Conservation (phyloP, 2,329 filamentous ascomycete species). For the Aspergillus nomiae region DNA sequence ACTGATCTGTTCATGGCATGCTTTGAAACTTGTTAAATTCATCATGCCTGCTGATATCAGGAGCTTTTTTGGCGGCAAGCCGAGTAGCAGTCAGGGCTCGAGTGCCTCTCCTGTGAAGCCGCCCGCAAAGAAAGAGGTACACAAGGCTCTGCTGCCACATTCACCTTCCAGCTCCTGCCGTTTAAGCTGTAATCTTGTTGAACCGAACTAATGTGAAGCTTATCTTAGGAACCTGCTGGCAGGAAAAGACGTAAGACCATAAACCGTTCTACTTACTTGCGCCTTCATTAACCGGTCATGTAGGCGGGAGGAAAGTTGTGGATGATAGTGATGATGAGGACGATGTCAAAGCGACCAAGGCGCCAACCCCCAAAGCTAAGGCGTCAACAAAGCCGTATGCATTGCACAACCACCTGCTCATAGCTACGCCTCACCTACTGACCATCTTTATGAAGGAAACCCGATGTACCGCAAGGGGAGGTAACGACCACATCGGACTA, state of each 20-base stretch:
- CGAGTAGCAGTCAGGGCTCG: slow-evolving; percentile 53
- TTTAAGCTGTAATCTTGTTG: neutral
- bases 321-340: slow-evolving; percentile 83
- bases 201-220: neutral
- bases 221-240: slow-evolving; percentile 15
- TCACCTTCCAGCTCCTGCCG: neutral
- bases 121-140: slow-evolving; percentile 47
- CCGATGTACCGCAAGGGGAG: slow-evolving; percentile 54
- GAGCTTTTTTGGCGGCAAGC: slow-evolving; percentile 83
- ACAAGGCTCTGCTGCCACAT: slow-evolving; percentile 10
- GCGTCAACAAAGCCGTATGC: slow-evolving; percentile 53
- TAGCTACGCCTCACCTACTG: neutral
- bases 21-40: neutral
- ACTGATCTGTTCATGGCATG: slow-evolving; percentile 1
- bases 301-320: slow-evolving; percentile 66
- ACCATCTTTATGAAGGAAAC: slow-evolving; percentile 41
- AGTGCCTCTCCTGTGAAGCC: slow-evolving; percentile 50
- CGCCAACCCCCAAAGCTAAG: slow-evolving; percentile 39
- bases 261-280: neutral
- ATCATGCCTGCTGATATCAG: slow-evolving; percentile 83
- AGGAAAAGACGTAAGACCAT: slow-evolving; percentile 39
- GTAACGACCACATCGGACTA: slow-evolving; percentile 65
- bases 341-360: slow-evolving; percentile 44
- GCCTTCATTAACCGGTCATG: slow-evolving; percentile 14
- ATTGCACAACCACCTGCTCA: neutral